phyloP scores from a whole-genome alignment of 208 protist genomes.

The Endotrypanum monterogeii region DNA sequence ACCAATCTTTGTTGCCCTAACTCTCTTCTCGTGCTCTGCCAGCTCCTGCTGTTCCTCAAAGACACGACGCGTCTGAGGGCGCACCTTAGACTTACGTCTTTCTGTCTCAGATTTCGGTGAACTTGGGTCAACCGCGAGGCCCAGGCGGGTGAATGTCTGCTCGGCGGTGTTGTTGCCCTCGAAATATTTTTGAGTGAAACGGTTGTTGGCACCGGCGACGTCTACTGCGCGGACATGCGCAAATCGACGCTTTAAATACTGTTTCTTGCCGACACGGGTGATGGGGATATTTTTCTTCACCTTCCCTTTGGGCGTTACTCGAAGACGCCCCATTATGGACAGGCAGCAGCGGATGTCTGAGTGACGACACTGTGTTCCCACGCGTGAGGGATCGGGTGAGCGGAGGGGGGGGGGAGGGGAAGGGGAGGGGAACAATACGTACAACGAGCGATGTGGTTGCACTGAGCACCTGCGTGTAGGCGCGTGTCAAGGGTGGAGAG shows the following conservation, averaged over 20 bases:
- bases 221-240: constrained; percentile 74
- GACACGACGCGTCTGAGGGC: constrained; percentile 34
- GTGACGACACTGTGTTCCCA: not conserved
- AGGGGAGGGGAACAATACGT: not conserved
- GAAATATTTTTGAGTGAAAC: constrained; percentile 85
- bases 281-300: constrained; percentile 88
- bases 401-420: not conserved
- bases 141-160: constrained; percentile 80
- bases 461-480: not conserved
- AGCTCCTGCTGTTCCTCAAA: constrained; percentile 63
- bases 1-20: constrained; percentile 45
- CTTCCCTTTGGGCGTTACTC: constrained; percentile 82
- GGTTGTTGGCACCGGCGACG: constrained; percentile 74
- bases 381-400: too few species aligned
- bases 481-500: not conserved
- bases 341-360: not conserved
- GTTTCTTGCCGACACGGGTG: constrained; percentile 80
- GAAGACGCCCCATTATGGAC: constrained; percentile 60
- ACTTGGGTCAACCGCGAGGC: constrained; percentile 69
- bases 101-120: constrained; percentile 33
- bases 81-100: constrained; percentile 54
- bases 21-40: constrained; percentile 27
- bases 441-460: not conserved
- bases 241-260: constrained; percentile 87
- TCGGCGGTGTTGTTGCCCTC: constrained; percentile 57